Percentiles rank a stretch among this genome's conserved stretches.
Conservation (phyloP, 169 alveolate species). For the Theileria sp. region DNA sequence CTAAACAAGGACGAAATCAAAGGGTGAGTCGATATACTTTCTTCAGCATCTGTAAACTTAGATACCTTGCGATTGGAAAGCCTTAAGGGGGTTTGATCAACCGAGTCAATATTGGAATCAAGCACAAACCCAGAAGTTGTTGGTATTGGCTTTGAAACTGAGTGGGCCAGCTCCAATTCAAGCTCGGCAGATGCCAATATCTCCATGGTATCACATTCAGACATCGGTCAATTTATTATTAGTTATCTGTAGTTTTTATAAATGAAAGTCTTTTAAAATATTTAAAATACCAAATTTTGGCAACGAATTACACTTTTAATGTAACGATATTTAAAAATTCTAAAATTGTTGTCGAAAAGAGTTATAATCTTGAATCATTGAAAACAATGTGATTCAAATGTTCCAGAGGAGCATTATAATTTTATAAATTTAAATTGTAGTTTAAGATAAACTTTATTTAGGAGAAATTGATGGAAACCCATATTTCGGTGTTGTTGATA, state of each 20-base stretch:
- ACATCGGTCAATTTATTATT: neutral
- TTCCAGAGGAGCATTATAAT: neutral
- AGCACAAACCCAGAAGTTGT: neutral
- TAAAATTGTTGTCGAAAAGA: neutral
- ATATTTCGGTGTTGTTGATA: neutral
- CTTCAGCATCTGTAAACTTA: neutral
- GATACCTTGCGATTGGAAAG: constrained; percentile 13
- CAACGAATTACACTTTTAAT: neutral
- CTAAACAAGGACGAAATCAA: constrained; percentile 75
- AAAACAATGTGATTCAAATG: neutral
- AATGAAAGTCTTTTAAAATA: neutral
- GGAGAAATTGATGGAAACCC: neutral
- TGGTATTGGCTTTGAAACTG: constrained; percentile 11
- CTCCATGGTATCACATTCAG: constrained; percentile 3
- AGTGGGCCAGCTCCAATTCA: constrained; percentile 43
- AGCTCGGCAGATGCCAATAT: constrained; percentile 30
- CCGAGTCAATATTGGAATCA: neutral
- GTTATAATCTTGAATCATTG: neutral
- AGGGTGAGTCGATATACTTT: constrained; percentile 14
- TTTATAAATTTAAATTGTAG: too few species aligned
- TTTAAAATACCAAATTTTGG: neutral
- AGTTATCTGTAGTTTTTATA: neutral
- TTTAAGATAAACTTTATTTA: too few species aligned
- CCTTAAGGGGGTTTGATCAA: neutral
- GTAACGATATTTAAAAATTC: neutral